Evolutionary conservation across 192 early-diverging fungal species (phyloP), one percentile per base, ranked within the genome.

Genomic region (Coemansia sp.): DNA sequence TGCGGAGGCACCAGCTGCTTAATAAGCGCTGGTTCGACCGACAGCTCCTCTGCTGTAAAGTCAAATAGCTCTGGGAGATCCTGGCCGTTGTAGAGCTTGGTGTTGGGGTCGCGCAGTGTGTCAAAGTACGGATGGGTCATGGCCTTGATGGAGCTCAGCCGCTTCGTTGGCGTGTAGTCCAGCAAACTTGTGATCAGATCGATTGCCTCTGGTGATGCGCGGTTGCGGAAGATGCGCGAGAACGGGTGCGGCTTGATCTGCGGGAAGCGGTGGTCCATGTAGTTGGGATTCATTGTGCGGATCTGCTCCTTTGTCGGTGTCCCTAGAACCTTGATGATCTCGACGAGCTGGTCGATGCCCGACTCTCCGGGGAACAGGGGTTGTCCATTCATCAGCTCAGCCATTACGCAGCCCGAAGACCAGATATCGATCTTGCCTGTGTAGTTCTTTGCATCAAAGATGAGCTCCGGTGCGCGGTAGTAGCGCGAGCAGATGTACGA

Each of bases 301-400:
- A 99, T 97, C 80, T 99, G 95, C 64, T 99, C 96, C 62, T 89
- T 85, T 43, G 94, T 92, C 20, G 96, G 97, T 30, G 96, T 99
- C 49, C 97, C 97, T 18, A 99, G 86, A 16, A 98, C 92, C 85
- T 99, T 99, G 86, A 99, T 99, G 71, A 99, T 99, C 81, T 99
- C 96, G 30, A 99, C 97, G 30, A 99, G 85, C 73, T 99, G 97
- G 73, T 99, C 97, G 41, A 99, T 95, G 52, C 95, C 94, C 61
- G 93, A 94, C 83, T 97, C 96, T 34, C 96, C 96, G 20, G 94
- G 92, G 86, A 98, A 98, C 58, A 98, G 76, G 12, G 96, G 96
- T 71, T 92, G 92, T 44, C 93, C 93, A 46, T 94, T 87, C 85
- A 97, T 92, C 61, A 98, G 85, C 85, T 98, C 96, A 9, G 93